Conservation (phyloP, 495 filamentous ascomycete species). For the Glonium stellatum region DNA sequence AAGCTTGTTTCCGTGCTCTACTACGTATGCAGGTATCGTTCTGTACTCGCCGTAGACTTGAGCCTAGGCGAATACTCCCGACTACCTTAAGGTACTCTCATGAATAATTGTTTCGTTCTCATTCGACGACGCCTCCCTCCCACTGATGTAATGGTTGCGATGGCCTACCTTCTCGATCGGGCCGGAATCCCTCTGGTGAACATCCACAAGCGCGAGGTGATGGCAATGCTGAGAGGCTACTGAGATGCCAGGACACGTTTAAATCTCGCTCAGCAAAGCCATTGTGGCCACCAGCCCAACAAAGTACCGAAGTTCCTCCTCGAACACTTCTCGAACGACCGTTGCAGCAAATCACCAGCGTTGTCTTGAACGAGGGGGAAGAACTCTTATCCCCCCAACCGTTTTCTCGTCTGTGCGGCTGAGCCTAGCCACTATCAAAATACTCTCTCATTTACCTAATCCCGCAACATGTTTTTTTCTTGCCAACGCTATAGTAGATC, state of each 20-base stretch:
- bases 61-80: no score
- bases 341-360: neutral
- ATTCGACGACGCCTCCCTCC: neutral
- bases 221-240: neutral
- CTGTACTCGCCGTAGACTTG: no score
- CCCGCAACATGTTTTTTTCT: no score
- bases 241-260: neutral
- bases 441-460: neutral
- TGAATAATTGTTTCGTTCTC: neutral
- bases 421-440: neutral
- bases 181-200: neutral
- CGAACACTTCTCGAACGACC: neutral
- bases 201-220: neutral
- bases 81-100: neutral
- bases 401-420: neutral
- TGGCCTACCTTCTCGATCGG: neutral
- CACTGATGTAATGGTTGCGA: neutral
- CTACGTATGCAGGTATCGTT: no score
- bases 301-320: slow-evolving; percentile 1
- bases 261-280: neutral
- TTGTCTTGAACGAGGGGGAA: neutral
- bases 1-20: no score
- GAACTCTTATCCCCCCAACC: neutral
- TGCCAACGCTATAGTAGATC: no score
- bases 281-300: neutral